Evolutionary conservation across 768 basidiomycete species (phyloP), one percentile per base, ranked within the genome.

Genomic region (Ramaria sp.): DNA sequence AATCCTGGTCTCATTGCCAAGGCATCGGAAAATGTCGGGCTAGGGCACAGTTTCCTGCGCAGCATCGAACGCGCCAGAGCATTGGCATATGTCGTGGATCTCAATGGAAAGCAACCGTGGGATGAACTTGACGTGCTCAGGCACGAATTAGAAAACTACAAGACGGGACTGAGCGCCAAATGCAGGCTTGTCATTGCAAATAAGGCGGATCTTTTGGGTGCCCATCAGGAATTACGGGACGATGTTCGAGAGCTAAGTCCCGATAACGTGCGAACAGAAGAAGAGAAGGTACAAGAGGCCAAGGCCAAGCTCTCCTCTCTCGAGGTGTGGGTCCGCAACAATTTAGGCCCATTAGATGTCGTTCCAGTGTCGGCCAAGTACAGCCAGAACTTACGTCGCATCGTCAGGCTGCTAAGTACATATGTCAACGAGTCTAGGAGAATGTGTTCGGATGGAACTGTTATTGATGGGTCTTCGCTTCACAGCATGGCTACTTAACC

Each of bases 21-120:
- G 13, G 88, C 93, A 2, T 88, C 90, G 2, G 82, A 90, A 62
- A 88, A 95, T 64, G 82, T 91, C 48, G 96, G 94, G 3, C 77
- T 98, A 1, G 96, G 95, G 0, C 92, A 97, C 67, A 85, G 88
- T 1, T 98, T 98, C 73, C 69, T 99, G 27, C 81, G 92, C 12
- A 85, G 90, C 0, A 89, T 98, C 67, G 94, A 98, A 63, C 83
- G 96, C 5, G 91, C 91, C 12, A 80, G 83, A 28, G 89, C 88
- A 6, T 78, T 98, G 5, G 88, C 81, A 2, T 97, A 95, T 64
- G 92, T 98, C 50, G 85, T 99, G 30, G 96, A 98, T 66, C 71
- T 99, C 5, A 82, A 85, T 2, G 71, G 73, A 1, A 73, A 81
- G 1, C 75, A 76, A 20, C 92, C 94, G 0, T 86, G 83, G 78